Evolutionary conservation across 352 stramenopile genomes (phyloP).

Genomic region (Globisporangium iwayamae): DNA sequence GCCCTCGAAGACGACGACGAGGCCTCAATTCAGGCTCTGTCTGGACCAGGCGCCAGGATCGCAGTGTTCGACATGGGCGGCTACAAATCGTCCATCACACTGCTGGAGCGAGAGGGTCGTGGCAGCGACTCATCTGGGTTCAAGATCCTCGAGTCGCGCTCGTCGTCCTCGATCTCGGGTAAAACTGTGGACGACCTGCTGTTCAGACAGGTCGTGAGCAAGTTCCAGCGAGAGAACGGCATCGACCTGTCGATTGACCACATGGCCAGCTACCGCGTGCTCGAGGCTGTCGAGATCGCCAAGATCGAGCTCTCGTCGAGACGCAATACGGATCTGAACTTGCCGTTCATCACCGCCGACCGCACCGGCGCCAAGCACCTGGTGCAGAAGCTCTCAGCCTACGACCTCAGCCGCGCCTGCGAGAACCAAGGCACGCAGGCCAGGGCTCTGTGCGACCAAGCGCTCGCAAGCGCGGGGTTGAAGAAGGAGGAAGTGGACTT

Average conservation of each 20-base stretch:
- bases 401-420: constrained; percentile 44
- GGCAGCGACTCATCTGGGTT: constrained; percentile 19
- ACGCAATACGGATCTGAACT: constrained; percentile 56
- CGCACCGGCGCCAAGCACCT: constrained; percentile 65
- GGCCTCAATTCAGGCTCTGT: neutral
- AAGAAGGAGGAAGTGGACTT: constrained; percentile 36
- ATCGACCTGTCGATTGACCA: constrained; percentile 74
- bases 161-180: constrained; percentile 39
- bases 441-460: constrained; percentile 30
- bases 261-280: constrained; percentile 64
- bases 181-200: constrained; percentile 43
- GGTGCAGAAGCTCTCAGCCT: constrained; percentile 55
- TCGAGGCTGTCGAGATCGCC: constrained; percentile 62
- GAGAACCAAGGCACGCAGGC: constrained; percentile 34
- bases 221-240: constrained; percentile 47
- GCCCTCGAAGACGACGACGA: constrained; percentile 25
- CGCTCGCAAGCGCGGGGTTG: constrained; percentile 30
- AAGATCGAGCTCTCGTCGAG: constrained; percentile 68
- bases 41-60: constrained; percentile 22
- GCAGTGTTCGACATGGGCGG: constrained; percentile 74
- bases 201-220: constrained; percentile 43
- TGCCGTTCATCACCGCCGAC: constrained; percentile 78
- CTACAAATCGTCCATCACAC: constrained; percentile 45
- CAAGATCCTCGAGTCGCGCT: constrained; percentile 31
- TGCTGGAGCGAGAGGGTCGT: constrained; percentile 31